A percentile compares a stretch with the other conserved stretches of the same genome.
phyloP scores from a whole-genome alignment of 2,329 filamentous ascomycete genomes.

The Amesomyces nigricolor region DNA sequence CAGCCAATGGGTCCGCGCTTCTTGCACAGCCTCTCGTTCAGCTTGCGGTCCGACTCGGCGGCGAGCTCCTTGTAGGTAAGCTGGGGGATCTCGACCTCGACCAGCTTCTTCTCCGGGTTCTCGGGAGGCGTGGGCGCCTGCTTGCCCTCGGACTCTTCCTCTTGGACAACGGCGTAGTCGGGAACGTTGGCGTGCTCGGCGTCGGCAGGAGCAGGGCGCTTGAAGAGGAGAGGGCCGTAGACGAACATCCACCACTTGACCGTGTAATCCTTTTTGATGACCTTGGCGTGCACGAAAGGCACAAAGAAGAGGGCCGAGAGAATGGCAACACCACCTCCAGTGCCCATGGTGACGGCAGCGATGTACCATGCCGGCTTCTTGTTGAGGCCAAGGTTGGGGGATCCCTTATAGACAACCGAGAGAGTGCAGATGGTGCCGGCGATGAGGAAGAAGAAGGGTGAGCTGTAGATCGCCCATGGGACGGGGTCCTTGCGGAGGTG shows the following conservation, averaged over 20 bases:
- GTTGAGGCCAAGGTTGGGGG: constrained; percentile 58
- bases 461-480: constrained; percentile 65
- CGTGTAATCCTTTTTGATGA: constrained; percentile 62
- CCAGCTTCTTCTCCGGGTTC: too few relatives aligned
- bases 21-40: constrained; percentile 42
- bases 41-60: too few relatives aligned
- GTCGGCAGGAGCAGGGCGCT: constrained; percentile 49
- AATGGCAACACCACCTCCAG: constrained; percentile 53
- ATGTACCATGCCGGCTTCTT: constrained; percentile 65
- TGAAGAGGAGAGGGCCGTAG: constrained; percentile 59
- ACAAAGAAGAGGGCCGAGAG: constrained; percentile 67
- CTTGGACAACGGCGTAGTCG: constrained; percentile 72
- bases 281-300: constrained; percentile 59
- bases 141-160: constrained; percentile 30
- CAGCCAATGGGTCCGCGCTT: constrained; percentile 67
- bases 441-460: constrained; percentile 72
- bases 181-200: constrained; percentile 57
- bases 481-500: constrained; percentile 67
- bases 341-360: constrained; percentile 59
- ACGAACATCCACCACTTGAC: constrained; percentile 59
- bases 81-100: too few relatives aligned
- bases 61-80: too few relatives aligned
- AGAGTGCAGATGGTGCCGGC: constrained; percentile 69
- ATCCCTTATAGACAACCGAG: constrained; percentile 77
- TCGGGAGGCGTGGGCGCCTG: too few relatives aligned